Evolutionary conservation across 2,329 filamentous ascomycete genomes (phyloP), one percentile per base, ranked within the genome.

Genomic region (Diaporthe sp.): DNA sequence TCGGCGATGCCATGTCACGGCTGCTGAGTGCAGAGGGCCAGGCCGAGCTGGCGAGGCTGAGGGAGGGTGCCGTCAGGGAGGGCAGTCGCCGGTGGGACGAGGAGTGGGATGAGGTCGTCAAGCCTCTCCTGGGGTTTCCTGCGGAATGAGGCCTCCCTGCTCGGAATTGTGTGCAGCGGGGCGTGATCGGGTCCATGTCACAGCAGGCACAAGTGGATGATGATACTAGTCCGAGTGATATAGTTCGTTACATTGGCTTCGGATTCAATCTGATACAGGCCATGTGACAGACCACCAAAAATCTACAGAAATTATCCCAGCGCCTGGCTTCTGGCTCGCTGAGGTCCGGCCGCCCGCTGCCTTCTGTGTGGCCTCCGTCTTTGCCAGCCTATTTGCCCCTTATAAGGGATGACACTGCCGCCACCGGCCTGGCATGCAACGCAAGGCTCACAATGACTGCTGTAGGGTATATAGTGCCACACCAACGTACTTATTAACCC

Each of bases 51-150:
- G 85, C 85, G 47, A 83, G 55, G 4, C 82, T 98, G 78, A 93
- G 91, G 79, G 80, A 85, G 53, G 95, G 96, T 0, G 96, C 96
- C 1, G 82, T 92, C 39, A 85, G 88, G 76, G 96, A 98, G 82
- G 94, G 94, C 47, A 87, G 87, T 56, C 87, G 92, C 72, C 89
- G 96, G 59, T 99, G 97, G 97, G 93, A 97, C 78, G 93, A 95
- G 78, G 95, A 98, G 81, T 99, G 97, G 97, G 92, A 97, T 86
- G 88, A 90, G 13, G 92, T 97, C 58, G 93, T 96, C 10, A 94
- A 93, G 15, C 89, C 88, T 61, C 83, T 97, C 5, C 88, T 98
- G 70, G 92, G 88, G 1, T 79, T 90, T 37, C 10, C 56, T 42
- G 53, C 37, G 53, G 55, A 50, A 79, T 81, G 3, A 78, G 79